Evolutionary conservation across 352 stramenopile species (phyloP), one percentile per base, ranked within the genome.

Genomic region (Phytophthora pisi): DNA sequence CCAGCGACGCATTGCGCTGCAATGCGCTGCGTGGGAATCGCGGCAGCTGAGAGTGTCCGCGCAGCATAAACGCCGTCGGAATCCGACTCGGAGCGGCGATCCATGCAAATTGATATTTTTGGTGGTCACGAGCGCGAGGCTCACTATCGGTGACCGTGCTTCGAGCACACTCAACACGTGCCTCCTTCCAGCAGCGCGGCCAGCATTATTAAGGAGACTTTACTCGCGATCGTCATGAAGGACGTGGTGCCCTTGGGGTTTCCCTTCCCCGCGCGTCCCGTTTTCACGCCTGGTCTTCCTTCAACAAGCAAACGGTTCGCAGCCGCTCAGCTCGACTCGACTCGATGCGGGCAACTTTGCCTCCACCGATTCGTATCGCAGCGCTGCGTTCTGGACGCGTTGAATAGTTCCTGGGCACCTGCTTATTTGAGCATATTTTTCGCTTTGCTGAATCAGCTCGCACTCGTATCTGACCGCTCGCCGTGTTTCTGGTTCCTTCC

Each of bases 71-170:
- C 42, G 51, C 31, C 38, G 55, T 58, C 54, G 54, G 38, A 69
- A 58, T 13, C 26, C 26, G 6, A 30, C 26, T 5, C 26, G 26
- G 26, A 30, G 26, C 26, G 26, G 53, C 45, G 18, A 66, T 66
- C 50, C 52, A 34, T 30, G 42, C 62, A 49, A 55, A 42, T 36
- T 70, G 62, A 70, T 70, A 46, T 64, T 13, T 54, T 61, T 70
- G 62, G 55, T 70, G 62, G 55, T 50, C 54, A 50, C 47, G 54
- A 31, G 26, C 40, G 45, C 9, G 46, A 64, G 26, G 57, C 43
- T 18, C 13, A 11, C 45, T 13, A 13, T 3, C 31, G 8, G 31
- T 38, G 31, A 13, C 31, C 11, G 31, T 15, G 31, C 31, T 45
- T 18, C 38, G 10, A 42, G 34, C 15, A 18, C 38, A 45, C 15